Percentiles rank a stretch among this genome's conserved stretches.
Conservation (phyloP, 176 grass and related monocot species). For the Oryza meridionalis region DNA sequence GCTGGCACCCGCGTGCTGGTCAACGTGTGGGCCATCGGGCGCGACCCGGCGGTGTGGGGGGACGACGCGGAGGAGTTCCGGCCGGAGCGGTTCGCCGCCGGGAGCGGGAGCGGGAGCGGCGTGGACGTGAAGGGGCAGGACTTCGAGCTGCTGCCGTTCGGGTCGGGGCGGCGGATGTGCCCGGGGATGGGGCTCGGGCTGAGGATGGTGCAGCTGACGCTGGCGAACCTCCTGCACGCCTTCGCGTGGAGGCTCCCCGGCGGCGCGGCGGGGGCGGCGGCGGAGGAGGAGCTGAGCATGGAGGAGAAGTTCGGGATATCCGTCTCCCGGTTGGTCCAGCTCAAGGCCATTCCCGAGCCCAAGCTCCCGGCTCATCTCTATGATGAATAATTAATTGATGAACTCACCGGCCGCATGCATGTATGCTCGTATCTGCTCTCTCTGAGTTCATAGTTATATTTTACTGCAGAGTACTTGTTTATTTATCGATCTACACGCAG, state of each 20-base stretch:
- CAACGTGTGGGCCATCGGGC: constrained; percentile 53
- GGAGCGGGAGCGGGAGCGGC: background rate
- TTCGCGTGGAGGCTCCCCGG: constrained; percentile 50
- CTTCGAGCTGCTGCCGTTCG: constrained; percentile 56
- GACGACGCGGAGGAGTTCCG: too few species aligned
- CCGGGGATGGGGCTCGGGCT: constrained; percentile 48
- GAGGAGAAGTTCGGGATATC: constrained; percentile 56
- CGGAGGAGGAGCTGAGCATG: constrained; percentile 49
- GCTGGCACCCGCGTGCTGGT: constrained; percentile 46
- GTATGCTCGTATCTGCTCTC: too few species aligned
- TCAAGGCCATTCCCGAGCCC: constrained; percentile 29
- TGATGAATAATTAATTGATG: background rate
- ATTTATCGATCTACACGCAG: too few species aligned
- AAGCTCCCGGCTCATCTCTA: constrained; percentile 50
- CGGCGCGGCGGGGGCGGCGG: constrained; percentile 40
- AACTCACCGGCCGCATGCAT: too few species aligned
- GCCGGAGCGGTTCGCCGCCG: background rate
- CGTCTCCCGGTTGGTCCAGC: constrained; percentile 25
- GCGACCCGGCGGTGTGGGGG: constrained; percentile 37
- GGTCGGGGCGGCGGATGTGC: constrained; percentile 56
- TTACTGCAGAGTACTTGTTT: too few species aligned
- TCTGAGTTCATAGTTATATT: too few species aligned
- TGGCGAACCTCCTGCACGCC: constrained; percentile 55
- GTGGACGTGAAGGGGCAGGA: constrained; percentile 61
- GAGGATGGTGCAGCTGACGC: constrained; percentile 52